Evolutionary conservation across 1,284 basidiomycete genomes (phyloP).

Genomic region (Coniferiporia weirii): DNA sequence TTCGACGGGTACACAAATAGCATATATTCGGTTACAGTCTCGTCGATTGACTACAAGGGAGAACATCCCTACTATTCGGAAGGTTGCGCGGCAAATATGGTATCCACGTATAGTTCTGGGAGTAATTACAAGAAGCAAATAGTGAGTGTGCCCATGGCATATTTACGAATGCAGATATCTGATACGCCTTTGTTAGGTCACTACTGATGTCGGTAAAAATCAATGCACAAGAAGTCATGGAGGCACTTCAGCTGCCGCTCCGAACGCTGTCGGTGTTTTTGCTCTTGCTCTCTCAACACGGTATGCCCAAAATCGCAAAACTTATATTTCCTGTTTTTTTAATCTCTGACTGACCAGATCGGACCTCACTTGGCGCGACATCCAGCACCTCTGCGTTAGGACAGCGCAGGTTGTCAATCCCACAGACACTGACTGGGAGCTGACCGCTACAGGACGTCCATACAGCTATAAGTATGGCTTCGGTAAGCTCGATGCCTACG

Average conservation of each 20-base stretch:
- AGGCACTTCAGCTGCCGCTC: slow-evolving; percentile 99
- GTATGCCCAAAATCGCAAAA: slow-evolving; percentile 32
- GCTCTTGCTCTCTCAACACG: slow-evolving; percentile 82
- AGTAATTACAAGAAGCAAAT: slow-evolving; percentile 74
- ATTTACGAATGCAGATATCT: slow-evolving; percentile 2
- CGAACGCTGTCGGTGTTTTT: slow-evolving; percentile 89
- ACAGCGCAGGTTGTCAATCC: slow-evolving; percentile 80
- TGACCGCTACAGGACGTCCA: slow-evolving; percentile 68
- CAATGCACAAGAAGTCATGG: slow-evolving; percentile 85
- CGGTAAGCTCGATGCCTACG: slow-evolving; percentile 83
- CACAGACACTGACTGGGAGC: slow-evolving; percentile 93
- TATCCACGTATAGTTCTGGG: slow-evolving; percentile 94
- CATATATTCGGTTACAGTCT: slow-evolving; percentile 95
- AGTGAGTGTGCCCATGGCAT: slow-evolving; percentile 43
- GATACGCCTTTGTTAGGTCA: slow-evolving; percentile 55
- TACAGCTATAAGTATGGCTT: slow-evolving; percentile 99
- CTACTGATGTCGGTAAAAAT: slow-evolving; percentile 88
- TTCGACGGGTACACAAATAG: slow-evolving; percentile 99
- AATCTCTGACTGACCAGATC: slow-evolving; percentile 45
- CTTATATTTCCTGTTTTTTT: not conserved
- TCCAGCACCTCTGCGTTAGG: slow-evolving; percentile 86
- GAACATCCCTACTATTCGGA: slow-evolving; percentile 97
- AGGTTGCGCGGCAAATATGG: slow-evolving; percentile 93
- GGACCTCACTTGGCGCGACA: slow-evolving; percentile 94
- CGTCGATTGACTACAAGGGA: slow-evolving; percentile 89